A percentile compares a stretch with the other conserved stretches of the same genome.
Conservation (phyloP, 1,284 basidiomycete genomes). For the Vanrija sp. region DNA sequence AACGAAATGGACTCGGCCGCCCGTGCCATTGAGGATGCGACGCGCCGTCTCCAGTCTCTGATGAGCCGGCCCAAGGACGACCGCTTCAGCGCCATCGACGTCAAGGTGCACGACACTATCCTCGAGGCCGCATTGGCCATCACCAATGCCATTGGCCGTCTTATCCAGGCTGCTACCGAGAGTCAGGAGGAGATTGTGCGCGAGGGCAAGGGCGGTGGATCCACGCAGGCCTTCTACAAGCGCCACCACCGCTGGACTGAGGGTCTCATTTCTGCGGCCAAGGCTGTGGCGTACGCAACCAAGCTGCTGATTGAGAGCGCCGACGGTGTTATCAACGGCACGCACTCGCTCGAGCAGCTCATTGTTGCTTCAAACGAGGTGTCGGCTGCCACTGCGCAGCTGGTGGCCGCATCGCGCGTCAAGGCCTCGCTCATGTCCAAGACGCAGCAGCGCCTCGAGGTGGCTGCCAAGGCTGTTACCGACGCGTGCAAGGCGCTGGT, state of each 20-base stretch:
- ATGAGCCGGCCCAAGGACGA: slow-evolving; percentile 79
- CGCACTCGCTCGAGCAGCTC: slow-evolving; percentile 94
- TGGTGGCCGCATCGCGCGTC: slow-evolving; percentile 96
- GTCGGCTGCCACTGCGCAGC: slow-evolving; percentile 91
- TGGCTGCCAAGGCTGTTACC: slow-evolving; percentile 95
- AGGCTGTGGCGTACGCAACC: slow-evolving; percentile 97
- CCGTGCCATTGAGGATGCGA: slow-evolving; percentile 88
- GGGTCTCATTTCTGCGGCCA: slow-evolving; percentile 95
- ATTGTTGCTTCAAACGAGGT: slow-evolving; percentile 99
- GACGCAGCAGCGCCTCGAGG: slow-evolving; percentile 92
- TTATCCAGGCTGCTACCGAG: slow-evolving; percentile 94
- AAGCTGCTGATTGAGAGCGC: slow-evolving; percentile 94
- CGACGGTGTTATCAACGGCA: slow-evolving; percentile 94
- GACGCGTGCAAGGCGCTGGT: slow-evolving; percentile 98
- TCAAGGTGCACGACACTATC: slow-evolving; percentile 98
- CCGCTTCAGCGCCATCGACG: slow-evolving; percentile 81
- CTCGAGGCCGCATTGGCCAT: slow-evolving; percentile 89
- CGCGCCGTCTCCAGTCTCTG: slow-evolving; percentile 80
- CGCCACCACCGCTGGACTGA: slow-evolving; percentile 99
- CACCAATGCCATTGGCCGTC: slow-evolving; percentile 87
- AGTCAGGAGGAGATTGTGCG: slow-evolving; percentile 98
- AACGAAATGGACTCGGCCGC: slow-evolving; percentile 95
- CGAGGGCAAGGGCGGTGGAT: slow-evolving; percentile 85
- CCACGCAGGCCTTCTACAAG: slow-evolving; percentile 98
- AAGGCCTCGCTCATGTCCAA: slow-evolving; percentile 98